These are phyloP conservation scores for Smittium culicis DNA, from an alignment of 371 early-diverging fungal genomes.

Conservation along the genomic window DNA sequence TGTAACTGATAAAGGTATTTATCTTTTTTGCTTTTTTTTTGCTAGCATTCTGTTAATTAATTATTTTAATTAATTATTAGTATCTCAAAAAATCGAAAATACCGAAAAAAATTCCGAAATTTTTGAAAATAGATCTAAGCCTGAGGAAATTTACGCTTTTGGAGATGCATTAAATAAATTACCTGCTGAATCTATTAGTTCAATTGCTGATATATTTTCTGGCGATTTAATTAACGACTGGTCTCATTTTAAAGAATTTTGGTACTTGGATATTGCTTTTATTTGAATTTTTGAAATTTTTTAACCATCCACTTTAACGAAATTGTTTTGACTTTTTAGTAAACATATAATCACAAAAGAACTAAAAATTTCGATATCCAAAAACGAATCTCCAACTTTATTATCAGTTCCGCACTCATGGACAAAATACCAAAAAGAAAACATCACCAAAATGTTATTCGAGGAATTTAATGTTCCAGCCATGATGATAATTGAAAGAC, in stretches of 20 bases:
- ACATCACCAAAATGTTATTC: slow-evolving; percentile 73
- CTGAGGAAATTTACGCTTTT: not conserved
- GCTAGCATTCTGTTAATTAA: too few relatives aligned
- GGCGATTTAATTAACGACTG: slow-evolving; percentile 53
- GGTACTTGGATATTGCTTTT: slow-evolving; percentile 30
- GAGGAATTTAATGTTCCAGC: slow-evolving; percentile 78
- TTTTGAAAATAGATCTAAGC: not conserved
- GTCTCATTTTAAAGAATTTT: slow-evolving; percentile 57
- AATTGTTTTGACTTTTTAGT: slow-evolving; percentile 25
- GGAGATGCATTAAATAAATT: not conserved
- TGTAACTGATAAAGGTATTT: not conserved
- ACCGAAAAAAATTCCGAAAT: not conserved
- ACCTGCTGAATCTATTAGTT: not conserved
- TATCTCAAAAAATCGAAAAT: too few relatives aligned
- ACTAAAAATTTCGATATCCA: slow-evolving; percentile 52
- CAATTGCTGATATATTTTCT: slow-evolving; percentile 43
- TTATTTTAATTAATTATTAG: too few relatives aligned
- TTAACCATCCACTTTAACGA: not conserved
- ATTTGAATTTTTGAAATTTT: not conserved
- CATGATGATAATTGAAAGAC: slow-evolving; percentile 68
- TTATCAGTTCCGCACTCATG: slow-evolving; percentile 63
- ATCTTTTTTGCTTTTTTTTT: too few relatives aligned
- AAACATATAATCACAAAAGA: slow-evolving; percentile 61
- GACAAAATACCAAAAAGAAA: slow-evolving; percentile 70
- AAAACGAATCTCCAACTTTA: slow-evolving; percentile 63